Evolutionary conservation across 176 grass and related monocot genomes (phyloP).

Genomic region (Cymbopogon citratus): DNA sequence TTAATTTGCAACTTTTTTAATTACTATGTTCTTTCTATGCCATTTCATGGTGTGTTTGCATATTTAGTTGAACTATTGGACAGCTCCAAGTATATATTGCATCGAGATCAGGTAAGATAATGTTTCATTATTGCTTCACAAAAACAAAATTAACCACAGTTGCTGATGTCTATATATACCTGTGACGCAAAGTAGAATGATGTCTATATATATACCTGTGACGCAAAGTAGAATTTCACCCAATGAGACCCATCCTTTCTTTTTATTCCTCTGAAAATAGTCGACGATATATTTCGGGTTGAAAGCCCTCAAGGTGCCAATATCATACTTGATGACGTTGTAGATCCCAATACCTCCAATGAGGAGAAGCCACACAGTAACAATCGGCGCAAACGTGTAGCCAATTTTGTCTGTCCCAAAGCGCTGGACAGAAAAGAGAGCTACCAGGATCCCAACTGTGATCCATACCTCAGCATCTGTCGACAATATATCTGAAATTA

Average conservation of each 20-base stretch:
- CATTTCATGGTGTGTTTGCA: background rate
- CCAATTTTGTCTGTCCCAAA: conserved; percentile 65
- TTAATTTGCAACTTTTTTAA: background rate
- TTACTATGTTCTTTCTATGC: background rate
- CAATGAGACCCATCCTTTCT: conserved; percentile 59
- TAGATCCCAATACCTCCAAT: conserved; percentile 53
- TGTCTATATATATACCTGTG: too few relatives aligned
- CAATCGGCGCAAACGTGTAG: conserved; percentile 63
- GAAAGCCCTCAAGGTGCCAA: conserved; percentile 45
- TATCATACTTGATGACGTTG: conserved; percentile 51
- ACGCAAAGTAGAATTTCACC: conserved; percentile 65
- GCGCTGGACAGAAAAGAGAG: conserved; percentile 47
- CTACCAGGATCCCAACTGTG: conserved; percentile 51
- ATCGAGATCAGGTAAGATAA: background rate
- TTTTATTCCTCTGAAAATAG: conserved; percentile 57
- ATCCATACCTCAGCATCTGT: conserved; percentile 49
- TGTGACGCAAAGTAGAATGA: conserved; percentile 62
- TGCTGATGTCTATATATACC: conserved; percentile 25
- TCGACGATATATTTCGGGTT: conserved; percentile 59
- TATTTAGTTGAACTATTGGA: background rate
- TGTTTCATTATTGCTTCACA: background rate
- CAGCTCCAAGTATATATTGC: background rate
- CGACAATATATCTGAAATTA: background rate
- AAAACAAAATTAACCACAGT: background rate
- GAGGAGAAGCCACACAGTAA: conserved; percentile 45